Evolutionary conservation across 2,329 filamentous ascomycete species (phyloP), one percentile per base, ranked within the genome.

Genomic region (Tothia fuscella): DNA sequence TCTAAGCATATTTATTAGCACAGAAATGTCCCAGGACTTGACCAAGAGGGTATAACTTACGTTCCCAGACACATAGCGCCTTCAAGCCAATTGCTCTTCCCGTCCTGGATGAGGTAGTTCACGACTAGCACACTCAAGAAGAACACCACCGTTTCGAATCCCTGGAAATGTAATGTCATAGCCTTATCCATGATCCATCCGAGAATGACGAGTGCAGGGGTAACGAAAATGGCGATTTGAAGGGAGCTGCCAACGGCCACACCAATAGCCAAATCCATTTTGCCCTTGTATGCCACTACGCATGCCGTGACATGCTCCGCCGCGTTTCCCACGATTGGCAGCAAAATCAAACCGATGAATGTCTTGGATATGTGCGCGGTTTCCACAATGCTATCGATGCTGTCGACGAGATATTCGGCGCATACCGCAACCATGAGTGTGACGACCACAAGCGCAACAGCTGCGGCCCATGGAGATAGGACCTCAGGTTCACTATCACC

Each of bases 61-160:
- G 62, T 66, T 50, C 66, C 67, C 30, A 71, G 51, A 48, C 66
- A 70, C 66, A 70, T 70, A 42, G 79, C 78, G 12, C 85, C 85
- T 63, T 93, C 85, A 10, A 93, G 73, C 53, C 91, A 93, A 56
- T 93, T 93, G 57, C 80, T 86, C 57, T 86, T 74, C 9, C 85
- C 85, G 53, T 93, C 86, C 46, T 89, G 67, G 37, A 93, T 85
- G 46, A 93, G 64, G 56, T 91, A 93, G 62, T 89, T 91, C 61
- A 89, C 83, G 48, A 93, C 86, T 49, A 93, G 78, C 6, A 86
- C 79, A 39, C 78, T 82, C 39, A 89, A 76, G 60, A 93, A 93
- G 53, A 93, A 73, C 43, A 81, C 84, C 17, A 91, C 82, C 0
- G 85, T 93, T 70, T 93, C 85, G 60, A 93, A 93, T 37, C 86